Evolutionary conservation across 1,139 yeast genomes (phyloP), one percentile per base, ranked within the genome.

Genomic region (Williopsis jadinii): DNA sequence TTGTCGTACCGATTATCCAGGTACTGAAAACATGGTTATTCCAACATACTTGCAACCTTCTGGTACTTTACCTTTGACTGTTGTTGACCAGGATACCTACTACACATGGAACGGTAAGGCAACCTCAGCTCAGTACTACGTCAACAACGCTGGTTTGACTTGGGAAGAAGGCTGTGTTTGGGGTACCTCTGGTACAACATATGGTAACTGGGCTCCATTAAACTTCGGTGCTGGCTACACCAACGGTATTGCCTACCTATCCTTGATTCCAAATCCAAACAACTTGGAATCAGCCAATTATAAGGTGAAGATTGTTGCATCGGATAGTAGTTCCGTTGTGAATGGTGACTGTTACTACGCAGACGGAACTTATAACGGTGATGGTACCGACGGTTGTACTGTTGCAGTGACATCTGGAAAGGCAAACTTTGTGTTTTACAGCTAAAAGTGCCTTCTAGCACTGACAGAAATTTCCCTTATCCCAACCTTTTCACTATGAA

Each of bases 1-100:
- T 52, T 84, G 94, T 67, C 79, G 90, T 76, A 84, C 94, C 48
- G 94, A 84, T 64, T 84, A 84, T 69, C 92, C 94, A 60, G 92
- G 92, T 70, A 78, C 92, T 45, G 94, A 84, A 70, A 83, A 82
- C 68, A 84, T 84, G 94, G 84, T 76, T 60, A 73, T 83, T 49
- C 92, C 94, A 64, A 80, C 90, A 45, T 73, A 75, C 58, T 81
- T 84, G 51, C 59, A 64, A 39, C 79, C 79, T 41, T 87, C 87
- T 52, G 57, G 67, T 32, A 58, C 73, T 41, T 66, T 73, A 46
- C 80, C 81, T 45, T 72, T 79, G 49, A 70, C 87, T 39, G 84
- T 79, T 51, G 88, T 82, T 48, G 77, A 80, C 61, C 71, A 76
- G 56, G 75, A 70, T 49, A 53, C 66, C 45, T 83, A 83, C 70